Evolutionary conservation across 176 grass and related monocot genomes (phyloP), one percentile per base, ranked within the genome.

Genomic region (Ensete ventricosum): DNA sequence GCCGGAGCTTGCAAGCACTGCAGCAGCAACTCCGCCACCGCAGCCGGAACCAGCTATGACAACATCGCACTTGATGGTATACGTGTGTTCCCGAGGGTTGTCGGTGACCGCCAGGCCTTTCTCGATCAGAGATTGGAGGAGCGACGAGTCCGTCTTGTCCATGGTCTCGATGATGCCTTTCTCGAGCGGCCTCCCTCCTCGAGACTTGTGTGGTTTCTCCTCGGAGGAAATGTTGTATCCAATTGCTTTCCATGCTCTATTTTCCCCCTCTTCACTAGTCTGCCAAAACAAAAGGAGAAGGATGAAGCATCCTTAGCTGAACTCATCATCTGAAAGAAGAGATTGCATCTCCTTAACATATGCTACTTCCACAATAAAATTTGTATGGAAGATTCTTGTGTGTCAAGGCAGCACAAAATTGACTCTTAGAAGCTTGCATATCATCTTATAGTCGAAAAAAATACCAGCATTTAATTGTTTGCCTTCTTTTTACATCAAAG

Each of bases 1-100:
- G 1, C 90, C 90, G 9, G 88, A 70, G 60, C n/a, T 78, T 1
- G 94, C 83, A 0, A 98, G 88, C 76, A 93, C 82, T 77, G 90
- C 94, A 0, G 94, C 90, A 0, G 94, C 86, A 52, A 98, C 94
- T 17, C 85, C 87, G 0, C 94, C 94, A 16, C 94, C 94, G 79
- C 88, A 83, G 68, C 94, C 94, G 59, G 94, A 98, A 20, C 94
- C 94, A 1, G 88, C 84, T 50, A 98, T 80, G 75, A 64, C 84
- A 50, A 76, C 88, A 65, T 93, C 94, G 73, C 94, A 93, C 29
- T 89, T 77, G 23, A 98, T 71, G 6, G 16, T 60, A 67, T 77
- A 87, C n/a, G 78, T 22, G 24, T 83, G 43, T 19, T 64, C 52
- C 20, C 14, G 13, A 13, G 71, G 34, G 64, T 90, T 83, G 0